Base-by-base conservation (phyloP, 345 rosid species). In the Triadica sebifera region DNA sequence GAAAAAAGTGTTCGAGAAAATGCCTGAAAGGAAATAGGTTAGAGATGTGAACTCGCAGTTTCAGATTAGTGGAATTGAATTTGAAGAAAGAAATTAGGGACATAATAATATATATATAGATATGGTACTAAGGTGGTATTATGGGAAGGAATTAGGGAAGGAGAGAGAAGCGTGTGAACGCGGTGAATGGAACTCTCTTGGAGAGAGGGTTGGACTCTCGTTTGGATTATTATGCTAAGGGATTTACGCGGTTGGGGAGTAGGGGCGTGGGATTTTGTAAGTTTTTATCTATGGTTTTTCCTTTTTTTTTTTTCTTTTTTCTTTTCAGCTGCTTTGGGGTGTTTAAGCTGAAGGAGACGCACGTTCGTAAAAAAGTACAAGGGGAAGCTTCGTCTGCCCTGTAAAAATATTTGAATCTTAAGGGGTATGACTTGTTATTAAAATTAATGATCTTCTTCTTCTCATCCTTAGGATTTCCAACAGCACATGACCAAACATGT, bases 111-210 rank as follows among this genome's bases (percentile, higher is more conserved):
- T 61, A 38, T 58, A 12, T 58, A 55, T 24, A 15, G 43, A 19
- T 46, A 7, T 37, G 41, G 47, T 12, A 29, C 34, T n/a, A 29
- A 29, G 34, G 34, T 29, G 34, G 34, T 29, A 29, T 29, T 29
- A 29, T 2, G 34, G 34, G 34, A 29, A 29, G 34, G 34, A 29
- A 29, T 29, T 29, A 29, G 2, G 34, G 34, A 7, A 47, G 62
- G 70, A 53, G n/a, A 25, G 62, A 77, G 74, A 80, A 74, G 78
- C 79, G 86, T 70, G 82, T 16, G 78, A 72, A 78, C 83, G 81
- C 78, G 83, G 70, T 2, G 34, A 2, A 29, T 1, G 34, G 34
- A 29, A 29, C 34, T 4, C 50, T 38, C 8, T 74, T 72, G 71
- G 82, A 80, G 82, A 78, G 80, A 22, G 77, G 11, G 24, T 72